Base-by-base conservation (phyloP, 2,329 filamentous ascomycete genomes). In the Sphaerulina vaccinii region DNA sequence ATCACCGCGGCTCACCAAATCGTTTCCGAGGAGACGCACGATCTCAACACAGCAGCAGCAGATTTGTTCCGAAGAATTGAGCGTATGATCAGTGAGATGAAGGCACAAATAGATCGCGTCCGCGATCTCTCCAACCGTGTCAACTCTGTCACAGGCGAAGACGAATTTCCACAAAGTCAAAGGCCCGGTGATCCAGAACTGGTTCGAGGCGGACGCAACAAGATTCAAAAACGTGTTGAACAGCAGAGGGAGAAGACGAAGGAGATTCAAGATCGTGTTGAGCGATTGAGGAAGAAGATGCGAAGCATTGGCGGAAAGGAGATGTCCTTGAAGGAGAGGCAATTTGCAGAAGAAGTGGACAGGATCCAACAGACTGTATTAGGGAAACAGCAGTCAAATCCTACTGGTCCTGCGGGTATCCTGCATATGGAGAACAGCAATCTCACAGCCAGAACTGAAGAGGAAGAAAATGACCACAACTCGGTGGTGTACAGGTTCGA, bases 1-100 rank as follows among this genome's bases (percentile, higher is more conserved):
- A 80, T 92, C 59, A 87, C 85, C 22, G 83, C 88, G 53, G 83
- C 83, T 0, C 88, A 92, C 67, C 83, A 86, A 64, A 74, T 87
- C 4, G 75, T 91, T 5, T 83, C 83, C 56, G 78, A 80, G 8
- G 86, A 91, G 68, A 89, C 86, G 0, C 77, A 86, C 59, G 77
- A 76, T 9, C 76, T 91, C 9, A 86, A 86, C 13, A 73, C 80
- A 37, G 87, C 85, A 1, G 87, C 85, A 1, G 81, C 86, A 1
- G 86, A 90, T 61, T 74, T 91, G 5, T 91, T 90, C 71, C 77
- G 84, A 21, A 79, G 84, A 49, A 88, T 86, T 55, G 80, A 86
- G 59, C 77, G 82, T 39, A 75, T 91, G 21, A 83, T 86, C 61
- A 73, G 76, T 15, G 86, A 90, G 64, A 76, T 90, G 36, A 76